These are phyloP conservation scores for Fusarium newnesense DNA, from an alignment of 2,329 filamentous ascomycete genomes.

Conservation along the genomic window DNA sequence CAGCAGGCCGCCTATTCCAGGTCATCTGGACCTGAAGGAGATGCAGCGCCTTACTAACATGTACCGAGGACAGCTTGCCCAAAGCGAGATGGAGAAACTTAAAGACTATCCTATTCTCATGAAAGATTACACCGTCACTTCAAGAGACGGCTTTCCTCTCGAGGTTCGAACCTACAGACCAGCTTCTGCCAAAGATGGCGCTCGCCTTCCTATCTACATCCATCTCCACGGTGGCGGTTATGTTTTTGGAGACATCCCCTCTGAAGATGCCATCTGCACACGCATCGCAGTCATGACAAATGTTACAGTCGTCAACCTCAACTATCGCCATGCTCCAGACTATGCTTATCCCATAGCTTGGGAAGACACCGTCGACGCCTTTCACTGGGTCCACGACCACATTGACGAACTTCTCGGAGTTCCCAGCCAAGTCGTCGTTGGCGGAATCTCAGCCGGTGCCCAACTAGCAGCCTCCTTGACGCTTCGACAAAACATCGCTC, in stretches of 20 bases:
- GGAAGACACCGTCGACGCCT: slow-evolving; percentile 64
- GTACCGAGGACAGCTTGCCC: slow-evolving; percentile 20
- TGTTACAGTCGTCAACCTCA: slow-evolving; percentile 63
- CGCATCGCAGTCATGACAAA: slow-evolving; percentile 55
- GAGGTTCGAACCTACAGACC: slow-evolving; percentile 41
- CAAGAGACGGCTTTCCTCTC: slow-evolving; percentile 28
- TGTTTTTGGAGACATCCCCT: slow-evolving; percentile 62
- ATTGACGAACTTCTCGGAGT: slow-evolving; percentile 16
- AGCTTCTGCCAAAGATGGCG: slow-evolving; percentile 38
- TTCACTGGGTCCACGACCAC: slow-evolving; percentile 61
- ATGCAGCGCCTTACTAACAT: slow-evolving; percentile 24
- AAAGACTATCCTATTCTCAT: slow-evolving; percentile 41
- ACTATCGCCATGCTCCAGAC: slow-evolving; percentile 69
- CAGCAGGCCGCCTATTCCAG: slow-evolving; percentile 9
- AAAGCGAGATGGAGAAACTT: slow-evolving; percentile 12
- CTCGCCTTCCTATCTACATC: slow-evolving; percentile 59
- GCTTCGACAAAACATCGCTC: slow-evolving; percentile 50
- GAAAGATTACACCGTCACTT: slow-evolving; percentile 44
- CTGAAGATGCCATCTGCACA: slow-evolving; percentile 64
- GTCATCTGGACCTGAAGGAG: slow-evolving; percentile 19
- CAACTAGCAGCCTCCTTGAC: slow-evolving; percentile 55
- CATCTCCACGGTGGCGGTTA: slow-evolving; percentile 68
- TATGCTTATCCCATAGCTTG: slow-evolving; percentile 62
- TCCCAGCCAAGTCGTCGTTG: slow-evolving; percentile 51
- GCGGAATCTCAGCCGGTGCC: slow-evolving; percentile 61